phyloP scores from a whole-genome alignment of 306 rosid species.

The Rosa multiflora region DNA sequence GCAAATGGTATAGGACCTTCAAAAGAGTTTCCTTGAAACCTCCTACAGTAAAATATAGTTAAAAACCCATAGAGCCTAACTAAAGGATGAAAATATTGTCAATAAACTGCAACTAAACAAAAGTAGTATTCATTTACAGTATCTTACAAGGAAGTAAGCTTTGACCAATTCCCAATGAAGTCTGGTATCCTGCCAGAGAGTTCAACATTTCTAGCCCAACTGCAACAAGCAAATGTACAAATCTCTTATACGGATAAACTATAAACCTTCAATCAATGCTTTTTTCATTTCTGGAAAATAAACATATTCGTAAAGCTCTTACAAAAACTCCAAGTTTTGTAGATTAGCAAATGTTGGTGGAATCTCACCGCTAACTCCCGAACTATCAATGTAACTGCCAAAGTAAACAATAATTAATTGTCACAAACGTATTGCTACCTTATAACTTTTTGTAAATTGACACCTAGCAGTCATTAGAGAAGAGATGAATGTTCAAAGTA shows the following conservation, averaged over 20 bases:
- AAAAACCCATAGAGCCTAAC: neutral
- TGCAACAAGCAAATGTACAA: slow-evolving; percentile 30
- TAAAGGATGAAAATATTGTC: neutral
- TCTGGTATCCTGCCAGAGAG: slow-evolving; percentile 67
- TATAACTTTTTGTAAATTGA: neutral
- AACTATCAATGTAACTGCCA: slow-evolving; percentile 40
- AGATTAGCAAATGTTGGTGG: no score
- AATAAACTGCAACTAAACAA: neutral
- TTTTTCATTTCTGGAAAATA: no score
- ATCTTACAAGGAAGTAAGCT: slow-evolving; percentile 63
- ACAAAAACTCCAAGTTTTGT: no score
- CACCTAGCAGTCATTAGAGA: neutral
- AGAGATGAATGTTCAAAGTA: neutral
- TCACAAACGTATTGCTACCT: neutral
- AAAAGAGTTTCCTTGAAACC: slow-evolving; percentile 82
- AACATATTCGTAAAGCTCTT: no score
- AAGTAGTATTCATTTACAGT: neutral
- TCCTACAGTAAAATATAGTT: slow-evolving; percentile 42
- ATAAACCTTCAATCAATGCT: no score
- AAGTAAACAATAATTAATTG: slow-evolving; percentile 20
- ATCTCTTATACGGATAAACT: neutral
- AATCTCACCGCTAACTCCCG: no score
- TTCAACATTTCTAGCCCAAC: slow-evolving; percentile 64
- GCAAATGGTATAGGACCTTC: slow-evolving; percentile 62
- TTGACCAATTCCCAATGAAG: slow-evolving; percentile 71